Percentiles rank a stretch among this genome's conserved stretches.
Evolutionary conservation across 2,329 filamentous ascomycete species (phyloP).

Genomic region (Drechmeria coniospora): DNA sequence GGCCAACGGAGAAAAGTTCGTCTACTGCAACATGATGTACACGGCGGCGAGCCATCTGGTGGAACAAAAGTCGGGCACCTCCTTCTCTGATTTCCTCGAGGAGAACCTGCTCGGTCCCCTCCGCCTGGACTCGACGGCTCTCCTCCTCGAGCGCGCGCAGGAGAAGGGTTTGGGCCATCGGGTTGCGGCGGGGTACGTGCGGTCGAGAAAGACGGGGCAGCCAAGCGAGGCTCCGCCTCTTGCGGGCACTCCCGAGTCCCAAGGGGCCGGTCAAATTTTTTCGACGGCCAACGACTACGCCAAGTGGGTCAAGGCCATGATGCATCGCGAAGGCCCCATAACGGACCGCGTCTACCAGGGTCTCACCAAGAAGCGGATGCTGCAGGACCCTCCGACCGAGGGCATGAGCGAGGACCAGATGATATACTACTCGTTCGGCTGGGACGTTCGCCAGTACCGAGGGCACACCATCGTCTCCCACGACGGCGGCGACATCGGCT

Average conservation of each 20-base stretch:
- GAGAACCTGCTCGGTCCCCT: constrained; percentile 2
- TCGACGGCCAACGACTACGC: constrained; percentile 14
- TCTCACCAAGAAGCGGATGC: constrained; percentile 7
- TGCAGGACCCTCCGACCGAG: constrained; percentile 5
- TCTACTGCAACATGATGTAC: constrained; percentile 16
- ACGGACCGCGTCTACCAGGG: constrained; percentile 10
- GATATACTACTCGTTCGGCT: constrained; percentile 8
- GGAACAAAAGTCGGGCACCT: constrained; percentile 5
- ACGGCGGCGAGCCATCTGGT: constrained; percentile 11
- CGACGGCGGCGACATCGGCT: constrained; percentile 11
- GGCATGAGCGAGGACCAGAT: constrained; percentile 4
- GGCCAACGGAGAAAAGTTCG: constrained; percentile 9
- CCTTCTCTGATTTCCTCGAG: constrained; percentile 10
- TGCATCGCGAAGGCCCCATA: constrained; percentile 10
- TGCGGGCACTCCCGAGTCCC: constrained; percentile 10
- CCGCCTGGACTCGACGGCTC: constrained; percentile 5
- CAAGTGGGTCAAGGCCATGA: constrained; percentile 13
- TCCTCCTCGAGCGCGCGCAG: constrained; percentile 7
- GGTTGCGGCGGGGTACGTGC: constrained; percentile 7
- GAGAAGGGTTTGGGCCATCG: constrained; percentile 7
- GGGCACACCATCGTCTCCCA: constrained; percentile 10
- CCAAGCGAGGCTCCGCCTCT: constrained; percentile 2
- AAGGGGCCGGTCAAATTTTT: constrained; percentile 15
- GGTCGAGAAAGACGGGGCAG: constrained; percentile 4
- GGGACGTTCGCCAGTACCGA: constrained; percentile 10